Conservation (phyloP, 2,329 filamentous ascomycete species). For the Rhinocladiella mackenziei region DNA sequence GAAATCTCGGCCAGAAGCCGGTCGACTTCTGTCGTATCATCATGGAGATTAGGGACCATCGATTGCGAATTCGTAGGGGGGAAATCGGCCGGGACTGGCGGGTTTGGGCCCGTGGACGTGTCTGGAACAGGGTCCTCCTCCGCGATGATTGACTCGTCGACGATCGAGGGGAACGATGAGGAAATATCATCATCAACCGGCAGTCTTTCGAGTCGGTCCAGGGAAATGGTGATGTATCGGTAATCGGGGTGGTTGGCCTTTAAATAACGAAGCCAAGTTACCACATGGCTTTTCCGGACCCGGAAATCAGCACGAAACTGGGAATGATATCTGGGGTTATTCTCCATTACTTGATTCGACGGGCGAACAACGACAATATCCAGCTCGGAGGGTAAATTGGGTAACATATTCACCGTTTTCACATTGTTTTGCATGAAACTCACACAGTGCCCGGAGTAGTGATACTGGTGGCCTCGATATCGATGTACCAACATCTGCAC, state of each 20-base stretch:
- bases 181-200: background rate
- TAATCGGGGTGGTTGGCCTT: no score
- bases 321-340: background rate
- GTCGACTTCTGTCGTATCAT: background rate
- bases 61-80: background rate
- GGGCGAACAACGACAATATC: background rate
- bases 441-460: no score
- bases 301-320: background rate
- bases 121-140: background rate
- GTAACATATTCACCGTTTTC: background rate
- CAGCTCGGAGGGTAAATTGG: background rate
- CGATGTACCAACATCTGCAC: background rate
- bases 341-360: background rate
- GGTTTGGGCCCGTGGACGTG: no score
- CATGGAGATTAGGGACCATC: no score
- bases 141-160: background rate
- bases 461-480: background rate
- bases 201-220: background rate
- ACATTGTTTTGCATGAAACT: no score
- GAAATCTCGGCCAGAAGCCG: background rate
- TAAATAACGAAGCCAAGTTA: background rate
- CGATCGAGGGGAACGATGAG: background rate
- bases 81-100: background rate
- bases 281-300: background rate
- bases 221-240: background rate